These are phyloP conservation scores for Lippia alba DNA, from an alignment of 305 asterid species.

Conservation along the genomic window DNA sequence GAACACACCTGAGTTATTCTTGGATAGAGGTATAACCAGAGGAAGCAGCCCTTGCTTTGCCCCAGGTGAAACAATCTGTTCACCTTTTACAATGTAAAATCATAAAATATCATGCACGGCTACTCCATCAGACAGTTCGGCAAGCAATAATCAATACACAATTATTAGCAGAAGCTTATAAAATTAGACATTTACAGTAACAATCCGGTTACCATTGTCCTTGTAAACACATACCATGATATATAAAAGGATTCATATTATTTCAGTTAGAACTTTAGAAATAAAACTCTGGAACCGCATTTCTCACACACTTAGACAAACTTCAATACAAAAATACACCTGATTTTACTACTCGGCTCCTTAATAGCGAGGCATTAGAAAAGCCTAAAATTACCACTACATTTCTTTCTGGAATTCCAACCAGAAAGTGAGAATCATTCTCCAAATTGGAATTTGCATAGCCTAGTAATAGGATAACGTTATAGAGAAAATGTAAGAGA, in stretches of 20 bases:
- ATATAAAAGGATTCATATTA: slow-evolving; percentile 2
- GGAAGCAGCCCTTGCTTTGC: slow-evolving; percentile 91
- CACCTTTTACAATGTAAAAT: slow-evolving; percentile 57
- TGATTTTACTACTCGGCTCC: neutral
- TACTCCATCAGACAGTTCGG: slow-evolving; percentile 15
- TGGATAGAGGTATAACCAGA: slow-evolving; percentile 83
- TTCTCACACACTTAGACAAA: neutral
- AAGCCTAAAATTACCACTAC: neutral
- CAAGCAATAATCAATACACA: slow-evolving; percentile 7
- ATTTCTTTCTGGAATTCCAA: neutral
- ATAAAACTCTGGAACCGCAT: neutral
- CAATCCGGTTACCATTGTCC: neutral
- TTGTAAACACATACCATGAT: neutral
- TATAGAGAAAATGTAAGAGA: neutral
- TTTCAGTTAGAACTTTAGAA: neutral
- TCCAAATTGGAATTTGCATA: neutral
- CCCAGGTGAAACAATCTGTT: slow-evolving; percentile 81
- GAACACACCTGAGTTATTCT: slow-evolving; percentile 64
- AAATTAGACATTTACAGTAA: neutral
- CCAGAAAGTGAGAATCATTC: neutral
- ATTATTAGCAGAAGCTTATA: slow-evolving; percentile 1
- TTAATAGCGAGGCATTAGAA: neutral
- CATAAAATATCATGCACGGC: slow-evolving; percentile 16
- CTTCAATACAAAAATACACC: too few species aligned
- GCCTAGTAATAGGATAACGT: neutral